phyloP scores from a whole-genome alignment of 345 rosid species.

The Citrus reticulata region DNA sequence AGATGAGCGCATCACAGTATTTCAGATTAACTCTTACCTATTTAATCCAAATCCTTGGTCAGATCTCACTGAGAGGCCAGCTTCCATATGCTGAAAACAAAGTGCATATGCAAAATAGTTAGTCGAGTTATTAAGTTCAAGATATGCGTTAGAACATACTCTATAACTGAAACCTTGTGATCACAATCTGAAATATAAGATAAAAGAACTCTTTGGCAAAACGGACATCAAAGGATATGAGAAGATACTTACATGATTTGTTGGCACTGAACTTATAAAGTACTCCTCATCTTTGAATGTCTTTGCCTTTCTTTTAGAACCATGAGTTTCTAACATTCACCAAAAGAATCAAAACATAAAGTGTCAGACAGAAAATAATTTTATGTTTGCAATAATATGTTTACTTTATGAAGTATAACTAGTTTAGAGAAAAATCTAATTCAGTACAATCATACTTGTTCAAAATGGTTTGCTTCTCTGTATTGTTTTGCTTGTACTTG shows the following conservation, averaged over 20 bases:
- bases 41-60: constrained; percentile 81
- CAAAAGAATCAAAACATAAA: constrained; percentile 9
- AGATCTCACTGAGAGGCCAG: constrained; percentile 72
- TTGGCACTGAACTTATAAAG: constrained; percentile 81
- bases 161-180: neutral
- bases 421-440: neutral
- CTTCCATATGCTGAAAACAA: constrained; percentile 67
- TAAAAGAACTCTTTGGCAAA: neutral
- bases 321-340: constrained; percentile 25
- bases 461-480: neutral
- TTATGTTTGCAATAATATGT: neutral
- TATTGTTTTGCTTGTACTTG: neutral
- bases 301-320: constrained; percentile 73
- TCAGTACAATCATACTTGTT: neutral
- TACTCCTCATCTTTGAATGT: constrained; percentile 84
- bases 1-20: neutral
- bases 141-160: neutral
- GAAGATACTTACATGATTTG: constrained; percentile 60
- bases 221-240: neutral
- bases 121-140: constrained; percentile 11
- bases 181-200: constrained; percentile 12
- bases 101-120: constrained; percentile 18
- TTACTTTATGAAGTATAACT: neutral
- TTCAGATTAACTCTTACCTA: constrained; percentile 40
- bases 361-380: constrained; percentile 9